Evolutionary conservation across 257 asterid species (phyloP).

Genomic region (Penstemon davidsonii): DNA sequence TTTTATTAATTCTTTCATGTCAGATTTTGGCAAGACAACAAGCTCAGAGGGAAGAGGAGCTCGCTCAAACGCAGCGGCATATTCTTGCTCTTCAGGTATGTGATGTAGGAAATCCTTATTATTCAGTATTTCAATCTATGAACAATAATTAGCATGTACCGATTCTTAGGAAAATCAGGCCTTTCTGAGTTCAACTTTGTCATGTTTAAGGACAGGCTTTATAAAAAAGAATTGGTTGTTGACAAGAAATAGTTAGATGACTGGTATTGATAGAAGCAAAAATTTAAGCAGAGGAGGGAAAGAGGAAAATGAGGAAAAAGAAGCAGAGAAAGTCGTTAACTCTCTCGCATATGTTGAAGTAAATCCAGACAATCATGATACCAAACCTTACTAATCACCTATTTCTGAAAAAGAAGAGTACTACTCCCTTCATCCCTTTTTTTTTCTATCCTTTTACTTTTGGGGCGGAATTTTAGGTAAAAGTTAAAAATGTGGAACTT

Average conservation of each 20-base stretch:
- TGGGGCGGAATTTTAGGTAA: no score
- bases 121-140: conserved; percentile 20
- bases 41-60: conserved; percentile 99
- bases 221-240: not conserved
- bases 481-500: no score
- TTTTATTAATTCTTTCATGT: conserved; percentile 29
- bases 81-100: conserved; percentile 95
- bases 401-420: not conserved
- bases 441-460: no score
- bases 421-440: no score
- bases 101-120: conserved; percentile 26
- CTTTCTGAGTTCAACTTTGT: conserved; percentile 18
- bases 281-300: not conserved
- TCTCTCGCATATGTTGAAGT: not conserved
- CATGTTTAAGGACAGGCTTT: conserved; percentile 18
- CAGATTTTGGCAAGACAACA: conserved; percentile 99
- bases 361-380: not conserved
- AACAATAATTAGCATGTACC: not conserved
- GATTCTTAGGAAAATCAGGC: not conserved
- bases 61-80: conserved; percentile 92
- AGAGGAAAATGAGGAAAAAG: not conserved
- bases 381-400: not conserved
- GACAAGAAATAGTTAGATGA: not conserved
- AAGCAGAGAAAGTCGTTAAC: conserved; percentile 7
- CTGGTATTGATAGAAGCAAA: not conserved